phyloP scores from a whole-genome alignment of 345 rosid genomes.

The Salix brachista region DNA sequence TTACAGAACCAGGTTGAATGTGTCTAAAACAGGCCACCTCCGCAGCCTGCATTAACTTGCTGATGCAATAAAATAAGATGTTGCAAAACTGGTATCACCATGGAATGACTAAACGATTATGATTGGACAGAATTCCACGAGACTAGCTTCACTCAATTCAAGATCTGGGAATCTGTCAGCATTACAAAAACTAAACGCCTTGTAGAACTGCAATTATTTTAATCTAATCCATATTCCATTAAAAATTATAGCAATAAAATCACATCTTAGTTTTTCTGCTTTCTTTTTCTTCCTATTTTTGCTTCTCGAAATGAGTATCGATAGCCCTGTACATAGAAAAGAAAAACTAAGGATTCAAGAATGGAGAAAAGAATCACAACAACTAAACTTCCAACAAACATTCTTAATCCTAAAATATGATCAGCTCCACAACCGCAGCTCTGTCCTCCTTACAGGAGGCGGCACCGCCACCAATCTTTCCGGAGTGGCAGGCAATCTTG shows the following conservation, averaged over 20 bases:
- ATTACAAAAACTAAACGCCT: background rate
- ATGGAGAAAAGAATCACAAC: no score
- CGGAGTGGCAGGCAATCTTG: constrained; percentile 54
- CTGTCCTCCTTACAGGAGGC: background rate
- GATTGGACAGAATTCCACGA: background rate
- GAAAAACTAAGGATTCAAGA: no score
- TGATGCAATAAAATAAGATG: background rate
- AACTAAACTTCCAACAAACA: background rate
- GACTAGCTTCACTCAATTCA: background rate
- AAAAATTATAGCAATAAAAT: no score
- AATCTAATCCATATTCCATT: background rate
- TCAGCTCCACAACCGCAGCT: background rate
- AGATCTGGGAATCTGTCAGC: background rate
- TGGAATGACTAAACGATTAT: background rate
- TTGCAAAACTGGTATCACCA: background rate
- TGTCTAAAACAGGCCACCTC: background rate
- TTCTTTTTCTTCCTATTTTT: background rate
- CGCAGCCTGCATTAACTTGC: background rate
- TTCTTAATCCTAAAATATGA: background rate
- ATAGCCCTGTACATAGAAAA: background rate
- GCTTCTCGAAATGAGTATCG: background rate
- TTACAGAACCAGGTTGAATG: background rate
- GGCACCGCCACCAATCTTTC: constrained; percentile 5
- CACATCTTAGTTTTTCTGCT: background rate
- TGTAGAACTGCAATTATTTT: background rate